Percentiles rank a stretch among this genome's conserved stretches.
Conservation (phyloP, 805 yeast genomes). For the Teunomyces panamensis region DNA sequence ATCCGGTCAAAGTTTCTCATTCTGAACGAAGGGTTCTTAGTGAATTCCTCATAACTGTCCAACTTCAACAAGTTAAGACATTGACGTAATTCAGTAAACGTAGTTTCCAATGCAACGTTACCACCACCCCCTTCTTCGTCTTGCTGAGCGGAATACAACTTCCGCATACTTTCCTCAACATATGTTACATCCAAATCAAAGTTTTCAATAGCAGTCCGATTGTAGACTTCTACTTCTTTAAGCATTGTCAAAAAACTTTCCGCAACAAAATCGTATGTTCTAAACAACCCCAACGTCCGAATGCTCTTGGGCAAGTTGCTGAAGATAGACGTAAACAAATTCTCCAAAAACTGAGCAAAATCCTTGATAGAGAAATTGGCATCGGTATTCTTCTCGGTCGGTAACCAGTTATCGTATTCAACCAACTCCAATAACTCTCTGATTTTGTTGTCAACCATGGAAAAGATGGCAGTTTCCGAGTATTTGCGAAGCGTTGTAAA, state of each 20-base stretch:
- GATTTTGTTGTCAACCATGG: constrained; percentile 77
- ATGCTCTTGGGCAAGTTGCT: constrained; percentile 77
- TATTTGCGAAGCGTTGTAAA: constrained; percentile 59
- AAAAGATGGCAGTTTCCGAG: constrained; percentile 80
- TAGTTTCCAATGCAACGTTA: constrained; percentile 59
- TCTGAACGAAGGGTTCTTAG: constrained; percentile 43
- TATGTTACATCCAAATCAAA: constrained; percentile 79
- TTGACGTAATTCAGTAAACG: constrained; percentile 78
- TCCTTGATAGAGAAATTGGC: constrained; percentile 79
- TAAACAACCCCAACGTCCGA: constrained; percentile 73
- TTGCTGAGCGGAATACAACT: constrained; percentile 25
- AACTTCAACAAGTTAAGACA: constrained; percentile 66
- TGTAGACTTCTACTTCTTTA: constrained; percentile 52
- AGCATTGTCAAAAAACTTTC: constrained; percentile 63
- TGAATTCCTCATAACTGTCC: constrained; percentile 63
- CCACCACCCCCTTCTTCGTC: constrained; percentile 24
- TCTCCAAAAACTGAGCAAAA: constrained; percentile 79
- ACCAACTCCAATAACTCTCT: constrained; percentile 78
- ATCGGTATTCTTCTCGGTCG: constrained; percentile 47
- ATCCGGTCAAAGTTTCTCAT: constrained; percentile 66
- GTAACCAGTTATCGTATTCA: constrained; percentile 77
- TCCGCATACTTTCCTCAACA: constrained; percentile 56
- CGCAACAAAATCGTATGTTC: constrained; percentile 84
- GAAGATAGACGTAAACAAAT: constrained; percentile 81
- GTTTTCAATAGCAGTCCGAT: constrained; percentile 61